A percentile compares a stretch with the other conserved stretches of the same genome.
Conservation (phyloP, 2,329 filamentous ascomycete genomes). For the Neopestalotiopsis sp. region DNA sequence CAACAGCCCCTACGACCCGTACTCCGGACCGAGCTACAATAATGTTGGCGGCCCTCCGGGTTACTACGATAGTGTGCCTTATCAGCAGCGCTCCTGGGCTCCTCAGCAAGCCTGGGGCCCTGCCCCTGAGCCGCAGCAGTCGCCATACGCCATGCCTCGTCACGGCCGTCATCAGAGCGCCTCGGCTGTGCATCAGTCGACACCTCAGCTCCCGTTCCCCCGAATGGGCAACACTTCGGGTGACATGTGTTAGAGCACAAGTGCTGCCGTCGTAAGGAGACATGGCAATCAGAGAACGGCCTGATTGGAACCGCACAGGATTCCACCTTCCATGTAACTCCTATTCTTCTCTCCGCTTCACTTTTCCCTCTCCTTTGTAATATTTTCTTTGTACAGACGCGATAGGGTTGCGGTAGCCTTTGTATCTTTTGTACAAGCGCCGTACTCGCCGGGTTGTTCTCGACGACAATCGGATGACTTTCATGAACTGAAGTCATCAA, state of each 20-base stretch:
- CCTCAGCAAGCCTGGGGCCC: slow-evolving; percentile 19
- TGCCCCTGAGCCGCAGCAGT: neutral
- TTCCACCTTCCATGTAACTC: too few species aligned
- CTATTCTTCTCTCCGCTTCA: too few species aligned
- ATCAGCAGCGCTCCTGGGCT: slow-evolving; percentile 23
- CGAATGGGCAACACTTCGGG: slow-evolving; percentile 17
- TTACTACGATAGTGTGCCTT: slow-evolving; percentile 28
- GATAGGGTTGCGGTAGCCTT: too few species aligned
- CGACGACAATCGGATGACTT: neutral
- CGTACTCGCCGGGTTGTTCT: too few species aligned
- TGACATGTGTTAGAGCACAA: too few species aligned
- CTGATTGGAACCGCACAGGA: too few species aligned
- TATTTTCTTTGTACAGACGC: too few species aligned
- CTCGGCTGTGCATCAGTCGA: slow-evolving; percentile 25
- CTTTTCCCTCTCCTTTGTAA: too few species aligned
- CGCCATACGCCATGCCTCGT: slow-evolving; percentile 19
- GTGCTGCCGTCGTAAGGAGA: too few species aligned
- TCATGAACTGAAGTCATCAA: neutral
- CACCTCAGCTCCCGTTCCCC: slow-evolving; percentile 13
- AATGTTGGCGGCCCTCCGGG: slow-evolving; percentile 18
- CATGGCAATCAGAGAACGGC: too few species aligned
- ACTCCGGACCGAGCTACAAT: slow-evolving; percentile 21
- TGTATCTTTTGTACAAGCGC: too few species aligned
- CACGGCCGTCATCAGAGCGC: slow-evolving; percentile 39
- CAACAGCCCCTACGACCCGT: slow-evolving; percentile 24